Conservation (phyloP, 129 eudicot genomes). For the Helichrysum umbraculigerum region DNA sequence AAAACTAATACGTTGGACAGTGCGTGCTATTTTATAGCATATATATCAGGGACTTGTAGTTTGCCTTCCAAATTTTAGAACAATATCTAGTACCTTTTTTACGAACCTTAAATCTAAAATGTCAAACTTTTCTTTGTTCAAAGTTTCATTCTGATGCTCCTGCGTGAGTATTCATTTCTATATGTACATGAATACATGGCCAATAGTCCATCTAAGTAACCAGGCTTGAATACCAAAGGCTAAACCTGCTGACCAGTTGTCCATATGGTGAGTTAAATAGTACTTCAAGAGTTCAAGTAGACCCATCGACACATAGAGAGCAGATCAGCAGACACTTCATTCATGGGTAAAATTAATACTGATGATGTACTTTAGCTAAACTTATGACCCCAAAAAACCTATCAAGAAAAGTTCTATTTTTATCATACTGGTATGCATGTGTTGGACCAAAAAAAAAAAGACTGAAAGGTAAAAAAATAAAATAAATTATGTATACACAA, state of each 20-base stretch:
- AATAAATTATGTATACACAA: background rate
- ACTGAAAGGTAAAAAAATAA: background rate
- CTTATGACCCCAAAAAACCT: background rate
- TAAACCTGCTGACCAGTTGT: background rate
- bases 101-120: background rate
- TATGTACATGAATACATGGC: background rate
- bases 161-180: background rate
- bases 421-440: background rate
- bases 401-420: background rate
- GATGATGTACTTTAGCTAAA: background rate
- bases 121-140: background rate
- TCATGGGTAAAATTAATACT: background rate
- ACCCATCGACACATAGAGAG: too few relatives aligned
- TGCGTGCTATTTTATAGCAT: background rate
- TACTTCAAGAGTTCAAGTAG: too few relatives aligned
- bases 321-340: too few relatives aligned
- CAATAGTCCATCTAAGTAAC: background rate
- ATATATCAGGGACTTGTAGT: background rate
- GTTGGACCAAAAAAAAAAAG: background rate
- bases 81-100: background rate
- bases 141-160: background rate
- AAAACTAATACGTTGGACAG: background rate
- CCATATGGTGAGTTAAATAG: background rate
- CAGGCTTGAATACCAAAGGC: background rate
- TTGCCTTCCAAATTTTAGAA: background rate